Evolutionary conservation across 345 rosid genomes (phyloP), one percentile per base, ranked within the genome.

Genomic region (Euphorbia lathyris): DNA sequence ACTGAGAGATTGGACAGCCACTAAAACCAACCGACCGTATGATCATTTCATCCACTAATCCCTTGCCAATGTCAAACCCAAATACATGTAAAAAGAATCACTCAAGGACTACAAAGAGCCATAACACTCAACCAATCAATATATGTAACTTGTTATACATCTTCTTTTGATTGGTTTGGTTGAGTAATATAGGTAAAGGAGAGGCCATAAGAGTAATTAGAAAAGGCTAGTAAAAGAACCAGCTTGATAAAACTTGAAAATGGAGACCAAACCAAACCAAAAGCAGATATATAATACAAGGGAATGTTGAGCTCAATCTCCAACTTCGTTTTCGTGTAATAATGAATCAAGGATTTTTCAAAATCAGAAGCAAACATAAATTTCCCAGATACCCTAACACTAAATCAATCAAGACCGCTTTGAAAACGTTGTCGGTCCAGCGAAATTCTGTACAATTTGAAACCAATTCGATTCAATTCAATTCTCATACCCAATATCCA

Each of bases 331-430:
- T 17, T 63, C 62, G 72, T 77, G 72, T 70, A 57, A 65, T 73
- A 76, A 79, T 69, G 82, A 84, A 81, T 84, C 69, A 53, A 65
- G 72, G 64, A 72, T 58, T 25, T 69, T 12, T 63, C 51, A 72
- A 78, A 75, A 73, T 68, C 72, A 80, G 71, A 72, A 66, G 71
- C 78, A 70, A 22, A 56, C 75, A 68, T 59, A 52, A 61, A 48
- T 29, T 23, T 58, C 51, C 38, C 60, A 23, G 50, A 48, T 4
- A 13, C 40, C 40, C 48, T 47, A 61, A 22, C 7, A 30, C 60
- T 43, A 64, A 20, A 71, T 48, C 17, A 34, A 59, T 58, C 53
- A 14, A 19, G 61, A 73, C 69, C 71, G 29, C 10, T 51, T 14
- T 3, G 2, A 40, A 48, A 34, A 11, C 12, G 17, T n/a, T n/a